phyloP scores from a whole-genome alignment of 352 stramenopile species.

The Globisporangium cederbergense region DNA sequence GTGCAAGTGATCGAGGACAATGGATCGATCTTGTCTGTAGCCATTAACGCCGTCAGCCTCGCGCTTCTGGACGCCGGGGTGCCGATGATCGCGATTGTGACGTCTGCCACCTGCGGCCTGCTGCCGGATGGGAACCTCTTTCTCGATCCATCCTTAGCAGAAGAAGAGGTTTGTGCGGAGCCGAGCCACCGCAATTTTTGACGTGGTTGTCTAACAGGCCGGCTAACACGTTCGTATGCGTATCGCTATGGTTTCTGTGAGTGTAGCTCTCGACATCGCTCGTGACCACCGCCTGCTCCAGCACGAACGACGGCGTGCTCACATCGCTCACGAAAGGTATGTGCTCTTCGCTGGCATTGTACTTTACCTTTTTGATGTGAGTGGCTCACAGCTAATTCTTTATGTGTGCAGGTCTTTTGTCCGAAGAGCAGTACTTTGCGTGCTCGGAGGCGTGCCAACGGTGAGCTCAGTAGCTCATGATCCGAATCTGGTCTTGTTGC shows the following conservation, averaged over 20 bases:
- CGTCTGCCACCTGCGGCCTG: slow-evolving; percentile 64
- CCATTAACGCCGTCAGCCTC: slow-evolving; percentile 76
- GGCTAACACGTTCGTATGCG: background rate
- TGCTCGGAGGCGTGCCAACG: slow-evolving; percentile 76
- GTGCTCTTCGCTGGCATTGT: background rate
- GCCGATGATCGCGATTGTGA: slow-evolving; percentile 70
- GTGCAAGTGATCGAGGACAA: slow-evolving; percentile 85
- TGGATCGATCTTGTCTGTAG: slow-evolving; percentile 74
- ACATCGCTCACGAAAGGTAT: slow-evolving; percentile 72
- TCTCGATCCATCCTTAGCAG: slow-evolving; percentile 57
- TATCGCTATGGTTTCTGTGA: slow-evolving; percentile 2
- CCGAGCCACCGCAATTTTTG: background rate
- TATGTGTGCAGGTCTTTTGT: slow-evolving; percentile 43
- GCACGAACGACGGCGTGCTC: slow-evolving; percentile 63
- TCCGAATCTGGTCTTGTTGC: background rate
- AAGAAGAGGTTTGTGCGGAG: slow-evolving; percentile 57
- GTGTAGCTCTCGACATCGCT: slow-evolving; percentile 50
- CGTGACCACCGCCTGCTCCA: slow-evolving; percentile 64
- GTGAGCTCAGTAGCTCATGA: slow-evolving; percentile 20
- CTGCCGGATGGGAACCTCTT: slow-evolving; percentile 60
- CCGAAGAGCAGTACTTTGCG: slow-evolving; percentile 82
- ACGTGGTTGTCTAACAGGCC: too few species aligned
- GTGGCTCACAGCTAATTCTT: background rate
- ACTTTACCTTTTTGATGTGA: slow-evolving; percentile 5
- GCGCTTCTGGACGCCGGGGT: slow-evolving; percentile 79